Percentiles rank a stretch among this genome's conserved stretches.
Evolutionary conservation across 1,139 yeast species (phyloP).

Genomic region (Geotrichum bryndzae): DNA sequence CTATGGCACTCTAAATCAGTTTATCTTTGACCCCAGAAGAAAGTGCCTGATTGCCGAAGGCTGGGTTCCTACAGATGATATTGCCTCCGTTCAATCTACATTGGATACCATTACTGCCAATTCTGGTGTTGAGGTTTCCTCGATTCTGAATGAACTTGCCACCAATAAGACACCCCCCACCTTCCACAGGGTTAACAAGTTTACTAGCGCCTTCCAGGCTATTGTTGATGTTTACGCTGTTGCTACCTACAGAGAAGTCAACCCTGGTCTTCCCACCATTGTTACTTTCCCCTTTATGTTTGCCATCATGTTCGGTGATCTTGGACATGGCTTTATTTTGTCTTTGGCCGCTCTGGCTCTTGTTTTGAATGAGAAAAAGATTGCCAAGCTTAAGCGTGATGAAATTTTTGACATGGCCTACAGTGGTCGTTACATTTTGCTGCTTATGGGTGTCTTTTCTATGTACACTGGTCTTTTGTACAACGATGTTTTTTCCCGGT

Average conservation of each 20-base stretch:
- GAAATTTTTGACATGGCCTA: constrained; percentile 97
- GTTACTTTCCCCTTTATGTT: constrained; percentile 98
- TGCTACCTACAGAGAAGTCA: constrained; percentile 89
- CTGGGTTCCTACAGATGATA: constrained; percentile 71
- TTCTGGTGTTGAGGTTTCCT: constrained; percentile 57
- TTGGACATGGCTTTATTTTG: constrained; percentile 89
- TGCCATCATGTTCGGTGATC: constrained; percentile 98
- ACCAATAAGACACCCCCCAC: constrained; percentile 92
- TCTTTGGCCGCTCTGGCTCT: constrained; percentile 63
- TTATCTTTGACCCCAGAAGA: constrained; percentile 80
- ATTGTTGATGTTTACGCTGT: constrained; percentile 95
- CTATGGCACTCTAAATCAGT: constrained; percentile 69
- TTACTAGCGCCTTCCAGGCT: constrained; percentile 84
- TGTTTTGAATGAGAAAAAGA: constrained; percentile 61
- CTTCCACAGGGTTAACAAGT: constrained; percentile 82
- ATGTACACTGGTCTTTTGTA: constrained; percentile 90
- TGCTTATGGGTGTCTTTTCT: constrained; percentile 88
- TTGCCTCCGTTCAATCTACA: constrained; percentile 44
- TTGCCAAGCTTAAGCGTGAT: constrained; percentile 66
- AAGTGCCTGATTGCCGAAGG: constrained; percentile 96
- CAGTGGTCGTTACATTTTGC: constrained; percentile 79
- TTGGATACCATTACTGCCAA: constrained; percentile 55
- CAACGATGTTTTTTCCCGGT: constrained; percentile 86
- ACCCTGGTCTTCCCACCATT: constrained; percentile 91
- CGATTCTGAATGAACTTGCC: constrained; percentile 71